Percentiles rank a stretch among this genome's conserved stretches.
Conservation (phyloP, 768 basidiomycete species). For the Leccinum subtestaceum region DNA sequence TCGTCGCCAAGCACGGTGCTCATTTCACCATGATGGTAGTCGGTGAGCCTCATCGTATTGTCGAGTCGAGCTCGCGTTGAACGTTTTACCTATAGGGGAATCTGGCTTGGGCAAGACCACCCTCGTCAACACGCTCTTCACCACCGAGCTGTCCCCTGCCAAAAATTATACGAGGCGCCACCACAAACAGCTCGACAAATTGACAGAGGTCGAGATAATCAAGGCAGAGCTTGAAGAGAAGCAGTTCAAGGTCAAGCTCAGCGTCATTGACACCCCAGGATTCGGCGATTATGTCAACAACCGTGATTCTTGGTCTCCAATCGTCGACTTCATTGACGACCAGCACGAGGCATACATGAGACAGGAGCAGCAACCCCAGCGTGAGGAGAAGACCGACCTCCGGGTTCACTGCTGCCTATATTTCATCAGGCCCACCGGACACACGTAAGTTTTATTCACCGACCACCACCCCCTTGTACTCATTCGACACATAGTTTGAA, state of each 20-base stretch:
- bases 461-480: conserved; percentile 1
- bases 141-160: conserved; percentile 87
- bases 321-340: conserved; percentile 97
- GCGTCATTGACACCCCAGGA: conserved; percentile 97
- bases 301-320: conserved; percentile 96
- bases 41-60: conserved; percentile 46
- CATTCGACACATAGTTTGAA: conserved; percentile 55
- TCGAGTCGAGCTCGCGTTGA: neutral
- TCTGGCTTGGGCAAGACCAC: conserved; percentile 97
- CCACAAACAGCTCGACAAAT: conserved; percentile 96
- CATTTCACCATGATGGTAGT: conserved; percentile 99
- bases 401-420: conserved; percentile 96
- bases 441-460: conserved; percentile 64
- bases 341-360: conserved; percentile 95
- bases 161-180: conserved; percentile 90
- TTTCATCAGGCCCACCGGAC: conserved; percentile 94
- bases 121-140: conserved; percentile 98
- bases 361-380: conserved; percentile 98
- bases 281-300: conserved; percentile 99
- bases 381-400: conserved; percentile 90
- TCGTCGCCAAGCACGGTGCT: conserved; percentile 94
- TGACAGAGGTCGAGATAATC: conserved; percentile 98
- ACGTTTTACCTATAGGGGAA: conserved; percentile 59
- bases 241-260: conserved; percentile 98
- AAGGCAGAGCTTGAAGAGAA: conserved; percentile 99